Base-by-base conservation (phyloP, 1,139 yeast species). In the Pneumocystis canis region DNA sequence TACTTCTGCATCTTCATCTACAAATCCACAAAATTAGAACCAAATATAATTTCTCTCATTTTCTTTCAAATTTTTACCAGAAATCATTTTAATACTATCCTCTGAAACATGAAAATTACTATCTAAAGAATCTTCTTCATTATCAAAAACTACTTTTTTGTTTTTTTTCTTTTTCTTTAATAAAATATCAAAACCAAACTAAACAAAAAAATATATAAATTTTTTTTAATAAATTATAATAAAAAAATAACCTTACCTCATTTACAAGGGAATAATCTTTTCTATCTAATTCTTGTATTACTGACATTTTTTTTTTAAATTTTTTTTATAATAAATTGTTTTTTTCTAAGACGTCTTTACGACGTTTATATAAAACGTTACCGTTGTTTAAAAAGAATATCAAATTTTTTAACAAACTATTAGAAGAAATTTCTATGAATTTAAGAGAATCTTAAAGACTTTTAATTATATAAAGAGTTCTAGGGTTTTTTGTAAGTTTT, bases 1-100 rank as follows among this genome's bases (percentile, higher is more conserved):
- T 30, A 78, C 78, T 25, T 74, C 79, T 63, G 74, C 77, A 60
- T 74, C 78, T 20, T n/a, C 54, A 47, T 25, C 54, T 47, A 47
- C n/a, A 47, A 14, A 9, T 47, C 11, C n/a, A 14, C 28, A 47
- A 25, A 47, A 9, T 25, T 20, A 9, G 16, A 14, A 11, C 5
- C 28, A 20, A 9, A 47, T 11, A 47, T 25, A 9, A n/a, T n/a
- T n/a, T 4, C 2, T 25, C 11, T 47, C 5, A 7, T 37, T 41
- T 41, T 47, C 25, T 25, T 14, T 7, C 1, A 6, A 25, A 25
- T 11, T 11, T 18, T 47, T 28, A 47, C 54, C 54, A 25, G 54
- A 47, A 25, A 9, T 16, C n/a, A 47, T 5, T 31, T 25, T 25
- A 9, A 25, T 5, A 1, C 5, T n/a, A 11, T 47, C 54, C 7